These are phyloP conservation scores for Backusella liffmaniae DNA, from an alignment of 192 early-diverging fungal species.

Conservation along the genomic window DNA sequence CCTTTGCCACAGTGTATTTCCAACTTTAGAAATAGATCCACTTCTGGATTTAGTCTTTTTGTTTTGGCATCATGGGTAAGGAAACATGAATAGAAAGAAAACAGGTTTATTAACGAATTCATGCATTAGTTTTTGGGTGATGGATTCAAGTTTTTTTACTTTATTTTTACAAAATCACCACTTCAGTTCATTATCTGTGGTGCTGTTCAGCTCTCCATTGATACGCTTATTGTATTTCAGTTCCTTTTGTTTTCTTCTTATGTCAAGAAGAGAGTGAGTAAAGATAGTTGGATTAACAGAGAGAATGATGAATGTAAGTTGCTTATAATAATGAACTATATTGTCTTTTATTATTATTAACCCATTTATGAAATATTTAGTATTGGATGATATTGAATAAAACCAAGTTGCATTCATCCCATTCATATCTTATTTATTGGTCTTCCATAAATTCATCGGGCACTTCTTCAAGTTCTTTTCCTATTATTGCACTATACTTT, in stretches of 20 bases:
- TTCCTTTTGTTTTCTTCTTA: constrained; percentile 43
- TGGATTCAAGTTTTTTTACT: constrained; percentile 58
- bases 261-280: constrained; percentile 15
- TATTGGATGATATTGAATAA: background rate
- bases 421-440: background rate
- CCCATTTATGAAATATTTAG: background rate
- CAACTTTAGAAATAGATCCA: constrained; percentile 45
- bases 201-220: constrained; percentile 53
- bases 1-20: constrained; percentile 56
- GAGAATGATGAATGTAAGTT: background rate
- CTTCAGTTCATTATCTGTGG: constrained; percentile 58
- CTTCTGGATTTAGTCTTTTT: constrained; percentile 46
- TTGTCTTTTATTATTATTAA: background rate
- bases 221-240: constrained; percentile 48
- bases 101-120: background rate
- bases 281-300: background rate
- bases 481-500: constrained; percentile 9
- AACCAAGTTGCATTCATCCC: background rate
- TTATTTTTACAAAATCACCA: constrained; percentile 45
- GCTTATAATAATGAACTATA: background rate
- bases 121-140: constrained; percentile 51
- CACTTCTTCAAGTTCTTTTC: constrained; percentile 18
- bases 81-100: background rate
- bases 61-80: constrained; percentile 38
- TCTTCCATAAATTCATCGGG: constrained; percentile 22